A percentile compares a stretch with the other conserved stretches of the same genome.
Conservation (phyloP, 2,329 filamentous ascomycete genomes). For the Colletotrichum sp. region DNA sequence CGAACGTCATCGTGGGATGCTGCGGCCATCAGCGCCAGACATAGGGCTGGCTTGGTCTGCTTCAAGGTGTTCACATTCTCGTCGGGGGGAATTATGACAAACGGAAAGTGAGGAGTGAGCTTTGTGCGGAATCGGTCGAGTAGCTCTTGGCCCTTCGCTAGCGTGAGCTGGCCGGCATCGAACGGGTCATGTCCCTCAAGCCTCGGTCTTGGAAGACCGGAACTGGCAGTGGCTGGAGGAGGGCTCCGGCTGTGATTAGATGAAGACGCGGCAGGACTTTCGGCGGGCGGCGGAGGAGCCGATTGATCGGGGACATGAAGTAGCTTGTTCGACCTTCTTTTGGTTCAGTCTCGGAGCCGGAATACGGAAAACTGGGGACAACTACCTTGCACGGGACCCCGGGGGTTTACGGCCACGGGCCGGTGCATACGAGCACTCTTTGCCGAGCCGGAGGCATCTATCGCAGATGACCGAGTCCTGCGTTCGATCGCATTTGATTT, state of each 20-base stretch:
- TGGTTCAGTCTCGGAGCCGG: not conserved
- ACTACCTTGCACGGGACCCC: conserved; percentile 16
- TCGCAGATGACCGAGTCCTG: conserved; percentile 37
- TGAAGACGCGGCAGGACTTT: not conserved
- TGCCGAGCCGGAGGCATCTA: conserved; percentile 35
- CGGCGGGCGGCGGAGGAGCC: not conserved
- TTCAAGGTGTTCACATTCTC: conserved; percentile 24
- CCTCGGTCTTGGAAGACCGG: not conserved
- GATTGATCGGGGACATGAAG: conserved; percentile 1
- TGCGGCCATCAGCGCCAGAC: conserved; percentile 33
- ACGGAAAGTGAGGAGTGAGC: conserved; percentile 33
- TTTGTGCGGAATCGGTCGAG: conserved; percentile 27
- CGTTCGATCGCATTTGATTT: conserved; percentile 38
- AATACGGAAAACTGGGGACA: not conserved
- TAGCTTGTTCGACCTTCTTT: not conserved
- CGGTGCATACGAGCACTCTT: conserved; percentile 35
- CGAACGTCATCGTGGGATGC: conserved; percentile 24
- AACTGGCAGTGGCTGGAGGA: not conserved
- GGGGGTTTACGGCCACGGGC: conserved; percentile 28
- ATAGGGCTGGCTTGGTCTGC: conserved; percentile 27
- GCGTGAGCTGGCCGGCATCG: conserved; percentile 22
- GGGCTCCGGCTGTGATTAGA: not conserved
- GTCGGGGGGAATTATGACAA: conserved; percentile 28
- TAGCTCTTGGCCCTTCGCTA: conserved; percentile 29
- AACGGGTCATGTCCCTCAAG: conserved; percentile 24